Conservation (phyloP, 192 early-diverging fungal genomes). For the Entomortierella beljakovae region DNA sequence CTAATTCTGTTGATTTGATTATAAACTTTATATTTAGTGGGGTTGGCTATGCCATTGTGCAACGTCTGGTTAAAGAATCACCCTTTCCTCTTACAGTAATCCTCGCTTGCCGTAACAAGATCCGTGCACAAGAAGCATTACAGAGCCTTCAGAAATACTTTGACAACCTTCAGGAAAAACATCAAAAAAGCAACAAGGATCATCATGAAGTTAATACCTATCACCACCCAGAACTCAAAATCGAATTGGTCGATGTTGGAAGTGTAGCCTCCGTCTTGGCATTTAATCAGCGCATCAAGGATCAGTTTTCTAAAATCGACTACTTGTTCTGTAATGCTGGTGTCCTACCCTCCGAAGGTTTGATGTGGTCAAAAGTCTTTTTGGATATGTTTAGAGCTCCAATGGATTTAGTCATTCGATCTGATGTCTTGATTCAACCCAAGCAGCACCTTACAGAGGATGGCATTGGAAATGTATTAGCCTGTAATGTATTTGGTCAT, state of each 20-base stretch:
- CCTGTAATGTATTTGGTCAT: constrained; percentile 70
- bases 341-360: constrained; percentile 49
- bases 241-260: constrained; percentile 60
- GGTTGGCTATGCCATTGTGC: constrained; percentile 65
- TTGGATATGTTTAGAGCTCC: constrained; percentile 45
- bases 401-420: constrained; percentile 47
- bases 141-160: constrained; percentile 34
- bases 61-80: constrained; percentile 57
- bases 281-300: constrained; percentile 51
- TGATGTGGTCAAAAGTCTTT: constrained; percentile 54
- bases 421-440: constrained; percentile 58
- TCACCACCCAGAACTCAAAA: constrained; percentile 53
- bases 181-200: constrained; percentile 2
- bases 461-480: constrained; percentile 64
- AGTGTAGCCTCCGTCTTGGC: constrained; percentile 48
- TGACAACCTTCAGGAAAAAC: constrained; percentile 4
- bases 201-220: constrained; percentile 4
- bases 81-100: constrained; percentile 47
- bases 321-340: constrained; percentile 71
- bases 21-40: constrained; percentile 32
- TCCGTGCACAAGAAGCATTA: constrained; percentile 56
- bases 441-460: constrained; percentile 61
- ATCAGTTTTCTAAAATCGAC: constrained; percentile 54
- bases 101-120: constrained; percentile 64
- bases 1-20: neutral